Conservation (phyloP, 257 asterid genomes). For the Nicotiana noctiflora region DNA sequence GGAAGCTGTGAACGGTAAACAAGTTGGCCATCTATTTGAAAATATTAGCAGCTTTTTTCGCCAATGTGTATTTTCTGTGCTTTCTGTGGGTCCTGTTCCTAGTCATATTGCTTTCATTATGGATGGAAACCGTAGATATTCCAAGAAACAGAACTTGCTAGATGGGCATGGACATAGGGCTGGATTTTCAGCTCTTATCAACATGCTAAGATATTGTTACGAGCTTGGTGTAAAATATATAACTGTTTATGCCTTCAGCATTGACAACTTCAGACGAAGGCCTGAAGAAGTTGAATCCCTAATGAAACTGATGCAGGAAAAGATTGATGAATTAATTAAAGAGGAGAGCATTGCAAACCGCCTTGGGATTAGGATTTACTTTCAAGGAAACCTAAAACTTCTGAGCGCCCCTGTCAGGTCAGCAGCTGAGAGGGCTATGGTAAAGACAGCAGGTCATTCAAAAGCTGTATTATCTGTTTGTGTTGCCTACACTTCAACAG, state of each 20-base stretch:
- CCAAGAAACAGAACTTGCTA: constrained; percentile 44
- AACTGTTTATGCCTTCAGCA: constrained; percentile 75
- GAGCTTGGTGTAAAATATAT: constrained; percentile 51
- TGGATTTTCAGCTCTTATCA: constrained; percentile 53
- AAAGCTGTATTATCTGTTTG: constrained; percentile 53
- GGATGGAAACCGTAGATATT: constrained; percentile 82
- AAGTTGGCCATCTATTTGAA: constrained; percentile 7
- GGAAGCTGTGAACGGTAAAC: constrained; percentile 7
- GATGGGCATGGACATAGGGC: constrained; percentile 55
- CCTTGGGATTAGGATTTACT: constrained; percentile 60
- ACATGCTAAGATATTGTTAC: constrained; percentile 57
- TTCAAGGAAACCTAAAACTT: constrained; percentile 61
- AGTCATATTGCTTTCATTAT: constrained; percentile 69
- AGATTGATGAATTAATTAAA: constrained; percentile 50
- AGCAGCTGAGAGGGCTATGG: constrained; percentile 71
- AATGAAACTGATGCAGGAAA: constrained; percentile 64
- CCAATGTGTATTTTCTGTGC: constrained; percentile 26
- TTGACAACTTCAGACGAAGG: constrained; percentile 62
- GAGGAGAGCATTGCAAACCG: constrained; percentile 49
- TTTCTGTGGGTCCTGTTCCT: constrained; percentile 56
- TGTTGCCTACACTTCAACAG: constrained; percentile 79
- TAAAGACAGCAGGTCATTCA: constrained; percentile 50
- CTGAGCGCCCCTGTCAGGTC: constrained; percentile 43
- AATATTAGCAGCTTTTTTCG: constrained; percentile 1
- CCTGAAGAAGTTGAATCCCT: constrained; percentile 81